These are phyloP conservation scores for Leccinum arenicola DNA, from an alignment of 768 basidiomycete species.

Conservation along the genomic window DNA sequence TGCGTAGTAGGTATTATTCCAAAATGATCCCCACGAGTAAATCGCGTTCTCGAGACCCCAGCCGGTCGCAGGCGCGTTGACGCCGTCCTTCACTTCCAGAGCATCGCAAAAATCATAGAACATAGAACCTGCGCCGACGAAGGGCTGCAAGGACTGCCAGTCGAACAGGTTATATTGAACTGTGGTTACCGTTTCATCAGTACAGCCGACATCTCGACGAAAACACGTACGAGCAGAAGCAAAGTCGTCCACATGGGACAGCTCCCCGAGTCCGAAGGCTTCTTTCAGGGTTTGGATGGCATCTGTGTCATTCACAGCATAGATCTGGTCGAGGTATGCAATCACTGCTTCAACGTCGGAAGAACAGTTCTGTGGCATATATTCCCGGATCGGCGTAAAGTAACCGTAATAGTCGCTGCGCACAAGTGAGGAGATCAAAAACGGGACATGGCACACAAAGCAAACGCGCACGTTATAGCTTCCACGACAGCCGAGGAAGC, in stretches of 20 bases:
- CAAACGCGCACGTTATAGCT: not conserved
- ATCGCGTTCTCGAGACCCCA: not conserved
- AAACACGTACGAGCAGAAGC: not conserved
- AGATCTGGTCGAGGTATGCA: not conserved
- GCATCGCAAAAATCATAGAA: not conserved
- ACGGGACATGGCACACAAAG: not conserved
- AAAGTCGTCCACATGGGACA: not conserved
- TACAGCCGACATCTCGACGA: not conserved
- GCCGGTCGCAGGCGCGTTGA: not conserved
- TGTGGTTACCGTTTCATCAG: not conserved
- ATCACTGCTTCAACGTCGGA: not conserved
- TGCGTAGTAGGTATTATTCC: not conserved
- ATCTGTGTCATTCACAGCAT: not conserved
- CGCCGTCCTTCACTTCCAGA: not conserved
- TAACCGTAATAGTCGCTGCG: not conserved
- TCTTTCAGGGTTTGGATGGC: not conserved
- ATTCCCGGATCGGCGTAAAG: not conserved
- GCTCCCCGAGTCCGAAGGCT: not conserved
- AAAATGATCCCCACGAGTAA: not conserved
- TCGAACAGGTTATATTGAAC: not conserved
- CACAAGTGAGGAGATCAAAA: not conserved
- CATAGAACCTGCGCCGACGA: not conserved
- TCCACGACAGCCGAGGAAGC: not conserved
- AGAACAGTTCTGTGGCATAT: not conserved
- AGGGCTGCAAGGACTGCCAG: not conserved